phyloP scores from a whole-genome alignment of 345 rosid genomes.

The Laguncularia racemosa region DNA sequence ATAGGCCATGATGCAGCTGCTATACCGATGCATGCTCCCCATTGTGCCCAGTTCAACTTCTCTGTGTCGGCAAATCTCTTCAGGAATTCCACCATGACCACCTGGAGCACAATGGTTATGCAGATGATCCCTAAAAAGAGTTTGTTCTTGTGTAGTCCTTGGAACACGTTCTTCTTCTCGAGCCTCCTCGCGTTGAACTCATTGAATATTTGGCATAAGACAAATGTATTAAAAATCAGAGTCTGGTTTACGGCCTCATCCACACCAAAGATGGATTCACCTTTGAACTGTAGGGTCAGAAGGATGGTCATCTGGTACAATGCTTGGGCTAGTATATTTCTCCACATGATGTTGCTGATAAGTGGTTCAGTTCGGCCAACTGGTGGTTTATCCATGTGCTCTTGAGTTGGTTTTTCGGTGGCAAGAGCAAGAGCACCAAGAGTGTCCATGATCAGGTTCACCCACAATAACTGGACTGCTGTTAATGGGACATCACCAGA shows the following conservation, averaged over 20 bases:
- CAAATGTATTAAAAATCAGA: slow-evolving; percentile 62
- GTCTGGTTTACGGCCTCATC: slow-evolving; percentile 47
- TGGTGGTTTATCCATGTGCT: slow-evolving; percentile 53
- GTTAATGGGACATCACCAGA: slow-evolving; percentile 63
- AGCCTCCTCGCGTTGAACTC: slow-evolving; percentile 74
- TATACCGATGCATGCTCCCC: slow-evolving; percentile 50
- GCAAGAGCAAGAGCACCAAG: slow-evolving; percentile 72
- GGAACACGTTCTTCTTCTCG: slow-evolving; percentile 65
- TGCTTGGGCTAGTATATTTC: slow-evolving; percentile 61
- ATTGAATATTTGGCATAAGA: slow-evolving; percentile 74
- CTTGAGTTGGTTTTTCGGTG: slow-evolving; percentile 55
- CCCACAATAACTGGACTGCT: slow-evolving; percentile 71
- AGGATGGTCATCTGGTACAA: slow-evolving; percentile 55
- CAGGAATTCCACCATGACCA: slow-evolving; percentile 65
- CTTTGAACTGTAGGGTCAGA: slow-evolving; percentile 56
- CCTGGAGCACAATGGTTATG: slow-evolving; percentile 48
- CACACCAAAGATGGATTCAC: slow-evolving; percentile 47
- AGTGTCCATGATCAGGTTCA: slow-evolving; percentile 73
- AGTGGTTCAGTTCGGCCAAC: slow-evolving; percentile 57
- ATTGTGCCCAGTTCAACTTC: slow-evolving; percentile 57
- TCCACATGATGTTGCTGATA: slow-evolving; percentile 73
- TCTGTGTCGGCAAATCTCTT: slow-evolving; percentile 67
- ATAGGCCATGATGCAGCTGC: slow-evolving; percentile 69
- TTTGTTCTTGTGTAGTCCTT: slow-evolving; percentile 57
- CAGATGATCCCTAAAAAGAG: slow-evolving; percentile 52